Percentiles rank a stretch among this genome's conserved stretches.
Conservation (phyloP, 1,139 yeast species). For the Scheffersomyces parashehatae region DNA sequence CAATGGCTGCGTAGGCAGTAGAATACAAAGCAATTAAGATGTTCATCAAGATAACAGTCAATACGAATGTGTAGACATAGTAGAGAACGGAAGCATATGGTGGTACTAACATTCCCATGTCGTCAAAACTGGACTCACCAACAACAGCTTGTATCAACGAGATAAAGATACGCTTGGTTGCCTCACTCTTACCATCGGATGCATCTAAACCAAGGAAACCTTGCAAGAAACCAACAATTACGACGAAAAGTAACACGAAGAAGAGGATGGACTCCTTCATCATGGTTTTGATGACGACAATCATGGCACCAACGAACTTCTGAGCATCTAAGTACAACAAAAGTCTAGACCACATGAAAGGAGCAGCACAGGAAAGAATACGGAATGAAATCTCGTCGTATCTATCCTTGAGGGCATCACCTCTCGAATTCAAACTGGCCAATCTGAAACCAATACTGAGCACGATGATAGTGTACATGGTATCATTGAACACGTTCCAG, state of each 20-base stretch:
- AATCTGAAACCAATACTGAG: conserved; percentile 59
- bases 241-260: conserved; percentile 69
- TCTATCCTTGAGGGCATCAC: conserved; percentile 22
- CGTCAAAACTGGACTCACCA: conserved; percentile 71
- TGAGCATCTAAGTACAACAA: conserved; percentile 76
- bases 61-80: conserved; percentile 74
- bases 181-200: conserved; percentile 81
- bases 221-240: conserved; percentile 79
- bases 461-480: conserved; percentile 57
- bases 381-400: conserved; percentile 71
- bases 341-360: conserved; percentile 82
- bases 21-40: conserved; percentile 83
- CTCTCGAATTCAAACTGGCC: conserved; percentile 36
- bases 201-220: conserved; percentile 87
- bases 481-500: conserved; percentile 78
- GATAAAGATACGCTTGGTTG: conserved; percentile 62
- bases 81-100: conserved; percentile 81
- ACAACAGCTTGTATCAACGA: conserved; percentile 71
- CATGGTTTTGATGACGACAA: conserved; percentile 81
- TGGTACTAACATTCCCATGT: conserved; percentile 71
- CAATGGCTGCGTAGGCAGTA: conserved; percentile 79
- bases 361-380: conserved; percentile 77
- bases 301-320: conserved; percentile 84
- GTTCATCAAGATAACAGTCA: conserved; percentile 72
- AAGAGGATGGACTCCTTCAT: conserved; percentile 82